Base-by-base conservation (phyloP, 1,284 basidiomycete species). In the Schizophyllum commune region DNA sequence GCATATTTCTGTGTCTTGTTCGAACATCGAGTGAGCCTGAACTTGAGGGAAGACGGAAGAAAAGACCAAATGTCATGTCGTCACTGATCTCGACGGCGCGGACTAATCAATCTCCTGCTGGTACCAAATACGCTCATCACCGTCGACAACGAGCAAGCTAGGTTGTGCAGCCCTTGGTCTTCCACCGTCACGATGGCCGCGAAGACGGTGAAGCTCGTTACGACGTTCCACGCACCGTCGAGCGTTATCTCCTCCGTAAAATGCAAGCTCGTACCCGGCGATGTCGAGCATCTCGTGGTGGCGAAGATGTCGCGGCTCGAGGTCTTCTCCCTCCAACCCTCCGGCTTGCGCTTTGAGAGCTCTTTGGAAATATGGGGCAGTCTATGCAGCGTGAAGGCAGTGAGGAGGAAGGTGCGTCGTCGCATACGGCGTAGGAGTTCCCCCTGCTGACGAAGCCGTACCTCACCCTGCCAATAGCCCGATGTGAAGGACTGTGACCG, bases 161-260 rank as follows among this genome's bases (percentile, higher is more conserved):
- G 13, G 39, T 13, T 47, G 13, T 47, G 39, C 9, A 17, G 9
- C 9, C 9, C 39, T 4, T 4, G 39, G 9, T 9, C 39, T 11
- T 47, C 8, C 39, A 11, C 39, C 9, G 3, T 47, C 13, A 11
- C 39, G 39, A 11, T 47, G 39, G 9, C 39, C 17, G 39, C 39
- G 17, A 47, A 47, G 39, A 57, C 63, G 53, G 89, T 90, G 88
- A 88, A 85, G 72, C 74, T 89, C 62, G 78, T 89, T 33, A 79
- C 84, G 15, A 89, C 88, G 8, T 88, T 89, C 68, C 84, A 87
- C 68, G 77, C 77, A 0, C 78, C 86, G 1, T 86, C 88, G 0
- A 86, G 88, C 0, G 83, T 88, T 51, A 65, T 83, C 11, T 76
- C 75, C 61, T 89, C 88, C 39, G 66, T 84, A 15, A 88, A 83